Evolutionary conservation across 305 asterid genomes (phyloP).

Genomic region (Fraxinus ornus): DNA sequence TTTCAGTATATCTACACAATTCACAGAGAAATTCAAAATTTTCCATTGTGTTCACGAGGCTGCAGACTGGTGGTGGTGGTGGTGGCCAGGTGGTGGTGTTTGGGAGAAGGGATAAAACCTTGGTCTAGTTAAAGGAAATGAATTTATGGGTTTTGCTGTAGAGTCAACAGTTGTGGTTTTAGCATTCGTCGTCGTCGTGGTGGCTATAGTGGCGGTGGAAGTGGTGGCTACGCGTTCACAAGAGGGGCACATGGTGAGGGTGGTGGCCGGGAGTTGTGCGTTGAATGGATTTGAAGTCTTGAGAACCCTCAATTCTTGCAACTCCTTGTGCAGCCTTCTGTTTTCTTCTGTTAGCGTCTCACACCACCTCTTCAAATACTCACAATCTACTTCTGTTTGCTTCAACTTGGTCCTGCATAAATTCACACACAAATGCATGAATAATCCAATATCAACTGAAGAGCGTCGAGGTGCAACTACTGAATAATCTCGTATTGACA

Average conservation of each 20-base stretch:
- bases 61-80: constrained; percentile 53
- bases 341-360: constrained; percentile 75
- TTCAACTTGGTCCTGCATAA: constrained; percentile 74
- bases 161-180: constrained; percentile 21
- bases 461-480: not conserved
- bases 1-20: constrained; percentile 33
- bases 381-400: constrained; percentile 90
- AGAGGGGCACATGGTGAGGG: constrained; percentile 85
- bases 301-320: constrained; percentile 73
- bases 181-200: not conserved
- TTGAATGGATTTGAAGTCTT: constrained; percentile 67
- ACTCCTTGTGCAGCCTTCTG: constrained; percentile 65
- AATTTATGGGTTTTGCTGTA: constrained; percentile 29
- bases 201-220: constrained; percentile 18
- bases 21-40: constrained; percentile 10
- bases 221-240: constrained; percentile 72
- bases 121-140: constrained; percentile 49
- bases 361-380: constrained; percentile 71
- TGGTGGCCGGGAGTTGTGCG: constrained; percentile 82
- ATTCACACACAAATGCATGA: not conserved
- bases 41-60: constrained; percentile 29
- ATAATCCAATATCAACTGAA: not conserved
- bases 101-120: constrained; percentile 56
- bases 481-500: not conserved
- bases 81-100: constrained; percentile 18